These are phyloP conservation scores for Striga asiatica DNA, from an alignment of 257 asterid genomes.

Conservation along the genomic window DNA sequence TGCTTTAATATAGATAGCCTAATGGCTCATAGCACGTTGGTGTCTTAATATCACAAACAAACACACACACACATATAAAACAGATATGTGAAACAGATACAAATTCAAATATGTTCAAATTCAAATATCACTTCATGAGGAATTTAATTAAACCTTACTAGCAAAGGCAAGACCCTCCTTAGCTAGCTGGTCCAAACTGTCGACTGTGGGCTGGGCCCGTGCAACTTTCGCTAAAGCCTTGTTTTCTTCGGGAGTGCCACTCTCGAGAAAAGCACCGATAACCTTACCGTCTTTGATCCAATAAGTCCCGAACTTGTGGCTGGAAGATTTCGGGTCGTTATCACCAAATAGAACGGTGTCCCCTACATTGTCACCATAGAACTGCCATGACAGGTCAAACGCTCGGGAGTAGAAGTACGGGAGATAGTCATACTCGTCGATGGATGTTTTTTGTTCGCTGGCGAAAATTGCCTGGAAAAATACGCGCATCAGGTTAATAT, in stretches of 20 bases:
- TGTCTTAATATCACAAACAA: too few relatives aligned
- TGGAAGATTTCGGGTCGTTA: conserved; percentile 45
- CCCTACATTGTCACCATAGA: conserved; percentile 81
- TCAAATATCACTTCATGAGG: not conserved
- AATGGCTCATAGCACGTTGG: too few relatives aligned
- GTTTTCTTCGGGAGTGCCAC: conserved; percentile 85
- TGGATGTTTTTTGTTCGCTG: conserved; percentile 41
- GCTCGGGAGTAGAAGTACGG: conserved; percentile 87
- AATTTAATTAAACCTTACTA: conserved; percentile 31
- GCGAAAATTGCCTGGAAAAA: conserved; percentile 65
- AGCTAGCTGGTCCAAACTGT: conserved; percentile 50
- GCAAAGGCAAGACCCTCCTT: conserved; percentile 69
- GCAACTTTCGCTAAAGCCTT: conserved; percentile 79
- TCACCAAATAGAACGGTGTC: conserved; percentile 76
- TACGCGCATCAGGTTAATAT: too few relatives aligned
- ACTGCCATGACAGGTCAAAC: conserved; percentile 85
- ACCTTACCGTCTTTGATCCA: conserved; percentile 88
- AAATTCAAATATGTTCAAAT: not conserved
- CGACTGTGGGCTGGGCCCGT: conserved; percentile 53
- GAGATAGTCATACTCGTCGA: conserved; percentile 78
- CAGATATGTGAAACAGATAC: not conserved
- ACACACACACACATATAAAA: not conserved
- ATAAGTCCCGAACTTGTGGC: conserved; percentile 79
- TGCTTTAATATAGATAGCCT: too few relatives aligned
- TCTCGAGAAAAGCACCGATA: conserved; percentile 70